Evolutionary conservation across 2,329 filamentous ascomycete genomes (phyloP), one percentile per base, ranked within the genome.

Genomic region (Colletotrichum graminicola): DNA sequence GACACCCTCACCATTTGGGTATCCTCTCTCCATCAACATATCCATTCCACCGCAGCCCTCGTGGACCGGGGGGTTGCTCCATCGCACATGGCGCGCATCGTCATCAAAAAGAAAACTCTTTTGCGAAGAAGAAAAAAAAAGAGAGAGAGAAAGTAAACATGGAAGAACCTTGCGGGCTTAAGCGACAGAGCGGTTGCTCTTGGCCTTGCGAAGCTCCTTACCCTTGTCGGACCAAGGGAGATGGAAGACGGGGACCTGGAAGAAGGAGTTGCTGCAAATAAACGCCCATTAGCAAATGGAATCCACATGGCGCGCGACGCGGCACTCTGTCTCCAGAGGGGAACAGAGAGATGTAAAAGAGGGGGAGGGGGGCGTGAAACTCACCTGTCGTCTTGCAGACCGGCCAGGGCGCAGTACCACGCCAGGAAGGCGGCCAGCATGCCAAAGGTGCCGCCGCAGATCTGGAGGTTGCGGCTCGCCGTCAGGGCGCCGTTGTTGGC

Each of bases 161-260:
- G 41, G 32, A 36, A 36, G n/a, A 66, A 1, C 12, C 4, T 6
- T n/a, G 10, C n/a, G n/a, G n/a, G n/a, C n/a, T 36, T 62, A 72
- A 23, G 57, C 70, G 26, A 51, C 34, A 2, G 68, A 49, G 63
- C 84, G 84, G 49, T 85, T 84, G 66, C 81, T 83, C 85, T 92
- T 85, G 74, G 77, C 76, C 71, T 78, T 79, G 73, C 91, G 88
- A 72, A 80, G 81, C 81, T 90, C 87, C 73, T 88, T 89, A 64
- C 90, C 93, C 83, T 92, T 92, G 77, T 93, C 92, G 47, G 93
- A 95, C 95, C 95, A 98, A 65, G 95, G 95, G 87, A 98, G 97
- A 87, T 97, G 94, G 77, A 93, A 91, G 74, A 98, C 94, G 62
- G 95, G 95, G 73, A 97, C 90, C 81, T 96, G 87, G 87, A 97